Evolutionary conservation across 768 basidiomycete genomes (phyloP), one percentile per base, ranked within the genome.

Genomic region (Tricholoma saponaceum): DNA sequence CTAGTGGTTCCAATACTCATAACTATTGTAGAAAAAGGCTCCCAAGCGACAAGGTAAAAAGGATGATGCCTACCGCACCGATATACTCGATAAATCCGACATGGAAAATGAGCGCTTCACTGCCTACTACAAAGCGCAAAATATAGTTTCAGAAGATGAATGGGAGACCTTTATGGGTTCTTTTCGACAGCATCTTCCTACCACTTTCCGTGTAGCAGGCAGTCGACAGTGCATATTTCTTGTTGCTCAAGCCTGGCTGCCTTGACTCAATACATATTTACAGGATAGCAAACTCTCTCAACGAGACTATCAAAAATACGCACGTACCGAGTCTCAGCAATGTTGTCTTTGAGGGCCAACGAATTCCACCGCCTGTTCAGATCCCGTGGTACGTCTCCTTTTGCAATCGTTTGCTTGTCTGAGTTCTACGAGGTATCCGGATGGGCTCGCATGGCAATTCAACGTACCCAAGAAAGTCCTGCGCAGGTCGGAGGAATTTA

Each of bases 361-460:
- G 73, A 10, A 80, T 95, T 32, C 82, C 87, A 0, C 89, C 95
- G 23, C 97, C 96, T 0, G 79, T 82, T 20, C 90, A 90, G 61
- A 80, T 99, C 33, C 80, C 88, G 9, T 99, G 97, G 97, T 94
- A 63, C 59, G 76, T 52, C 16, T 37, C 59, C 14, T 41, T 39
- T 33, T 43, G 5, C 35, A 41, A 13, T 57, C 16, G 54, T 35
- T 52, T 43, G 55, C 22, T 49, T 51, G 26, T 56, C 56, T 55
- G 65, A 51, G 26, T 50, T 57, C 39, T 28, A n/a, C 16, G 54
- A 94, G 94, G 94, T 98, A 97, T 72, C 95, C 96, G 10, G 89
- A 89, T 10, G 87, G 87, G n/a, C 80, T 97, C 12, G 97, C 92
- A 9, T 99, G 97, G 97, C 93, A 97, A 64, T 85, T 98, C 69